Evolutionary conservation across 2,329 filamentous ascomycete genomes (phyloP).

Genomic region (Cercospora sesami): DNA sequence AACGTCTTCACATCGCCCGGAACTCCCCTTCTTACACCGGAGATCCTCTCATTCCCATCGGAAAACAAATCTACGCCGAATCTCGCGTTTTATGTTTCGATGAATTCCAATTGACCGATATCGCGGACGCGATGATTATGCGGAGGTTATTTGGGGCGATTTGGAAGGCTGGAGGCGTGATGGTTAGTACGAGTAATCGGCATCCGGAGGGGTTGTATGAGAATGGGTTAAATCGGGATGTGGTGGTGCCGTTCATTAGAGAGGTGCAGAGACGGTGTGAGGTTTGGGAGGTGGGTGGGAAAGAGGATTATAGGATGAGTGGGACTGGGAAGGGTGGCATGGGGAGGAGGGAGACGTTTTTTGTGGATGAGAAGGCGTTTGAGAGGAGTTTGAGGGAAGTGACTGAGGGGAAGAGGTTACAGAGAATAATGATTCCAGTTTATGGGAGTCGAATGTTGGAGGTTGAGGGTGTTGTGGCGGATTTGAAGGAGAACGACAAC

Average conservation of each 20-base stretch:
- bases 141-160: constrained; percentile 72
- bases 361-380: constrained; percentile 19
- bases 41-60: constrained; percentile 61
- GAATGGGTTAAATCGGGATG: constrained; percentile 34
- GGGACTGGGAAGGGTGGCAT: constrained; percentile 36
- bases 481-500: not conserved
- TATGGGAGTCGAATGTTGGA: constrained; percentile 27
- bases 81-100: constrained; percentile 75
- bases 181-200: constrained; percentile 75
- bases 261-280: constrained; percentile 72
- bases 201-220: constrained; percentile 64
- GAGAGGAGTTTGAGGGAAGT: constrained; percentile 12
- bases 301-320: constrained; percentile 60
- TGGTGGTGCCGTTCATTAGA: constrained; percentile 68
- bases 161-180: constrained; percentile 73
- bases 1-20: constrained; percentile 44
- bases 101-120: constrained; percentile 79
- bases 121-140: constrained; percentile 72
- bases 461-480: constrained; percentile 22
- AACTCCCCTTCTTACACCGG: constrained; percentile 58
- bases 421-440: constrained; percentile 23
- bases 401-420: constrained; percentile 4
- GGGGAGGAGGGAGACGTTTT: constrained; percentile 24
- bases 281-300: constrained; percentile 76
- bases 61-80: constrained; percentile 68